Evolutionary conservation across 345 rosid species (phyloP), one percentile per base, ranked within the genome.

Genomic region (Geranium rotundifolium): DNA sequence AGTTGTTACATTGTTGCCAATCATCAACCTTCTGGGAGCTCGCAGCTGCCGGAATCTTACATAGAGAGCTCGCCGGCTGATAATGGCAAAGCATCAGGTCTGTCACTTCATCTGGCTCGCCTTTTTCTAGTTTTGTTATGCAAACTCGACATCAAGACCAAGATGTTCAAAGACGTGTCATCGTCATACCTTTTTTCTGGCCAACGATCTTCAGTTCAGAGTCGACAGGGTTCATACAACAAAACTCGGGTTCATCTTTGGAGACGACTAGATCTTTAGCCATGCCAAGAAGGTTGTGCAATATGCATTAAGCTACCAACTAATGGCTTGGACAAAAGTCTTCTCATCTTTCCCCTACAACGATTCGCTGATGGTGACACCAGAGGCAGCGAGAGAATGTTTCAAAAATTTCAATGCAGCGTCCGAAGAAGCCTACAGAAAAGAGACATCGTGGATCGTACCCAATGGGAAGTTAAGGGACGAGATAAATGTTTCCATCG

Each of bases 1-100:
- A n/a, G n/a, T n/a, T n/a, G n/a, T n/a, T n/a, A n/a, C n/a, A 72
- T 72, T 13, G 14, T 72, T 19, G 50, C 20, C 3, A 74, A 76
- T 57, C 71, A 68, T 59, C 69, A 73, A 1, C 65, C 57, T 1
- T 29, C 57, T 7, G 49, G 54, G 52, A 58, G 10, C 10, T 20
- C 59, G 29, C 39, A 41, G 15, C 19, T 50, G 61, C 71, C 64
- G 8, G 71, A 31, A 31, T n/a, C n/a, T n/a, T n/a, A n/a, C 37
- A 3, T 31, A 7, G 37, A 31, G 7, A 31, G 37, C 37, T 7
- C 37, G 7, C 7, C 4, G 37, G 37, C 37, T 7, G 37, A 31
- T 3, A 2, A 3, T 2, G 37, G 37, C 37, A 3, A 3, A 31
- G 7, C 37, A 31, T 3, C 37, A 31, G 7, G 4, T 7, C 37